Evolutionary conservation across 2,329 filamentous ascomycete species (phyloP), one percentile per base, ranked within the genome.

Genomic region (Hymenoscyphus scutula): DNA sequence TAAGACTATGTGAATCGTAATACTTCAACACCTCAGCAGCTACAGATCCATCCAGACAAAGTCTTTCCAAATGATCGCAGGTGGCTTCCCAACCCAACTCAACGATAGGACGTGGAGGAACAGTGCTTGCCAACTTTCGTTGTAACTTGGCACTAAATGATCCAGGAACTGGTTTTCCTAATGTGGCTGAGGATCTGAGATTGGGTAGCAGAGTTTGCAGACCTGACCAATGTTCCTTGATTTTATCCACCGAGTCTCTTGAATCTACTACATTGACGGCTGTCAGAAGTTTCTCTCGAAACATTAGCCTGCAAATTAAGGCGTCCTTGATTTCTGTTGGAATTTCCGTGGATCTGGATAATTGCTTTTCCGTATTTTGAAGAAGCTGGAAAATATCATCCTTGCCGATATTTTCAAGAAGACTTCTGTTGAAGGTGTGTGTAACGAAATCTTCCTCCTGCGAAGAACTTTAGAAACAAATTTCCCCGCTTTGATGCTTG

Each of bases 381-480:
- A 74, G 53, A 25, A 74, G 68, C n/a, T 68, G 55, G 17, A 72
- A 61, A 34, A 74, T 72, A 5, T 59, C 58, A 5, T 80, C 77
- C 2, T 81, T 76, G 17, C 84, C 79, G 62, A 94, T 81, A 15
- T 82, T 77, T 29, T 87, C 85, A 6, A 98, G 81, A 0, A 99
- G 79, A 13, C 85, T 86, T 41, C 93, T 85, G 68, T 92, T 89
- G 74, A 95, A 98, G 0, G 93, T 90, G 74, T 96, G 92, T 6
- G 92, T 93, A 23, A 96, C 91, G 73, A 99, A 97, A 72, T 99
- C 95, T 76, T 99, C 95, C 77, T 99, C 95, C 88, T 94, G 62
- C 11, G 34, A 17, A n/a, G 34, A 7, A 25, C 55, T 19, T 70
- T 54, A 65, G 53, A 2, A 96, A 91, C 73, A 98, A 97, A 72